phyloP scores from a whole-genome alignment of 169 alveolate genomes.

The Sarcocystis neurona region DNA sequence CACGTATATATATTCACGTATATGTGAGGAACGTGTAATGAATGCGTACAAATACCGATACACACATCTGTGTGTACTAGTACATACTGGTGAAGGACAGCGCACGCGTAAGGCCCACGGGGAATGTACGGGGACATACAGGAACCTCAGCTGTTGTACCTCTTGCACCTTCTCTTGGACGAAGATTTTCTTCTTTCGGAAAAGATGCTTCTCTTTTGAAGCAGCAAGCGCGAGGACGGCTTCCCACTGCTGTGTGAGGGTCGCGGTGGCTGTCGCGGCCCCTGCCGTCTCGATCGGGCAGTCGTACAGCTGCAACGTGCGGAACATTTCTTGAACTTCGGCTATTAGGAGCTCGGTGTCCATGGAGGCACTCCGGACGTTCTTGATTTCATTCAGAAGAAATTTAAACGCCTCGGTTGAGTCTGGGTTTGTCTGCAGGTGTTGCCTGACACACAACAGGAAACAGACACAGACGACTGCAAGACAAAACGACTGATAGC shows the following conservation, averaged over 20 bases:
- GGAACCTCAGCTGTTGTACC: no score
- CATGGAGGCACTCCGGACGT: slow-evolving; percentile 85
- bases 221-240: slow-evolving; percentile 53
- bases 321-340: slow-evolving; percentile 89
- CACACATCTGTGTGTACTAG: no score
- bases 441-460: slow-evolving; percentile 64
- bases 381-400: slow-evolving; percentile 79
- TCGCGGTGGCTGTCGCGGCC: no score
- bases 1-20: not conserved
- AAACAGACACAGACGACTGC: not conserved
- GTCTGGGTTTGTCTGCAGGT: slow-evolving; percentile 80
- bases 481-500: not conserved
- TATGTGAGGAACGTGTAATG: no score
- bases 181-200: slow-evolving; percentile 34
- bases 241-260: slow-evolving; percentile 77
- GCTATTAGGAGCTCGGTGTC: slow-evolving; percentile 88
- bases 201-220: slow-evolving; percentile 50
- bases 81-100: no score
- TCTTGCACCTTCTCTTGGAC: slow-evolving; percentile 52
- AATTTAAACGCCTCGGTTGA: slow-evolving; percentile 82
- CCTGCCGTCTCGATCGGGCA: slow-evolving; percentile 77
- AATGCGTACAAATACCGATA: no score
- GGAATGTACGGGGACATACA: no score
- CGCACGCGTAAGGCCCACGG: no score
- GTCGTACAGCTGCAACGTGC: slow-evolving; percentile 87